These are phyloP conservation scores for Kwoniella dejecticola DNA, from an alignment of 768 basidiomycete species.

Conservation along the genomic window DNA sequence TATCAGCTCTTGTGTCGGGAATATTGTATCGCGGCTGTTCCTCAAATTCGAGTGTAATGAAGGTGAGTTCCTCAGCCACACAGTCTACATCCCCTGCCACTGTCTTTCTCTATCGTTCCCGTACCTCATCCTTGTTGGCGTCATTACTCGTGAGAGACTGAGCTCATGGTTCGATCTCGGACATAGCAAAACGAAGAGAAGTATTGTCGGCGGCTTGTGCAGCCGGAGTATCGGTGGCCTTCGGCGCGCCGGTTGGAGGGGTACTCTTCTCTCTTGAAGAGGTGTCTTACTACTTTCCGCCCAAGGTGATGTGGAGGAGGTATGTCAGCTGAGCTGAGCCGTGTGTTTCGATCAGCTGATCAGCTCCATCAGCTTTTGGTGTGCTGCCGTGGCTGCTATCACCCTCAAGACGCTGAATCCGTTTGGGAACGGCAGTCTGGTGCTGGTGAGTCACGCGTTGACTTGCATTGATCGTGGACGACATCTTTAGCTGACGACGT, in stretches of 20 bases:
- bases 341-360: not conserved
- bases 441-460: constrained; percentile 61
- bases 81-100: too few species aligned
- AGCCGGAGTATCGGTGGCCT: constrained; percentile 95
- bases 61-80: constrained; percentile 60
- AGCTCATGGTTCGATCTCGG: not conserved
- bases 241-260: constrained; percentile 86
- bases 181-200: constrained; percentile 82
- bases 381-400: constrained; percentile 82
- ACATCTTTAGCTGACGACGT: not conserved
- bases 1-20: constrained; percentile 88
- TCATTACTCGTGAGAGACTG: not conserved
- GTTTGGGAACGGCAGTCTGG: constrained; percentile 91
- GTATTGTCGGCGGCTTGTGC: constrained; percentile 94
- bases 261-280: constrained; percentile 72
- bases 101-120: too few species aligned
- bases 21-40: constrained; percentile 83
- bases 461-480: not conserved
- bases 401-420: constrained; percentile 80
- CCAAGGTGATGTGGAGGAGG: constrained; percentile 95
- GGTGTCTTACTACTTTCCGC: constrained; percentile 94
- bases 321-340: constrained; percentile 49
- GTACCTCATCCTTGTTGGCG: too few species aligned
- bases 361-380: constrained; percentile 67
- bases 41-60: constrained; percentile 94